Conservation (phyloP, 2,329 filamentous ascomycete species). For the Fragosphaeria purpurea region DNA sequence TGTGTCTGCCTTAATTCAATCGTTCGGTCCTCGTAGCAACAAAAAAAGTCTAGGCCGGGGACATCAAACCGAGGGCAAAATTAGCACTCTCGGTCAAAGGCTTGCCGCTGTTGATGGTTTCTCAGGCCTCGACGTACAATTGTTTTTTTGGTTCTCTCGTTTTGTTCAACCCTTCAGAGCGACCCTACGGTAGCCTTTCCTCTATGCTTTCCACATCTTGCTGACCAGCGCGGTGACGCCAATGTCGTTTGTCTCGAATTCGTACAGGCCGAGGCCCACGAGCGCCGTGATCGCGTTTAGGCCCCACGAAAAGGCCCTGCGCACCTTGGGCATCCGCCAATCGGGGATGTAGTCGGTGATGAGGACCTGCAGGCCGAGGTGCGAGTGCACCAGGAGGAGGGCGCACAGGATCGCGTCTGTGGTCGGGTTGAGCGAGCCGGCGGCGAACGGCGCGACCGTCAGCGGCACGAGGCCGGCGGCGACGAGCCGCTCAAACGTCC, state of each 20-base stretch:
- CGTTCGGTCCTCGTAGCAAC: no score
- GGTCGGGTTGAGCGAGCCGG: slow-evolving; percentile 80
- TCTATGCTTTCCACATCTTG: slow-evolving; percentile 76
- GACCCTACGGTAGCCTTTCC: no score
- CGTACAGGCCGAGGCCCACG: slow-evolving; percentile 83
- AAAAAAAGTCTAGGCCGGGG: no score
- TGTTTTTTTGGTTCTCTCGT: no score
- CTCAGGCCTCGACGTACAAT: no score
- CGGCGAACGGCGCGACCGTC: slow-evolving; percentile 82
- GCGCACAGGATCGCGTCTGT: slow-evolving; percentile 80
- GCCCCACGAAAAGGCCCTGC: slow-evolving; percentile 62
- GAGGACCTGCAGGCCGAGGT: slow-evolving; percentile 86
- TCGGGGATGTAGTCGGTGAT: slow-evolving; percentile 87
- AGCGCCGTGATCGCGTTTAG: slow-evolving; percentile 70
- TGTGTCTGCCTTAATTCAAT: no score
- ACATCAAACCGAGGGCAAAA: no score
- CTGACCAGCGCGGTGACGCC: slow-evolving; percentile 83
- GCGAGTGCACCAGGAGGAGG: slow-evolving; percentile 79
- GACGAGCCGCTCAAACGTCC: slow-evolving; percentile 86
- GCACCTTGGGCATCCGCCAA: slow-evolving; percentile 56
- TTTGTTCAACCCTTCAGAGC: no score
- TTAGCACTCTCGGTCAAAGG: no score
- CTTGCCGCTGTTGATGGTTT: no score
- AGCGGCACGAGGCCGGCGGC: slow-evolving; percentile 76
- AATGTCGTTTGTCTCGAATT: slow-evolving; percentile 98